Percentiles rank a stretch among this genome's conserved stretches.
Conservation (phyloP, 202 grass and related monocot genomes). For the Digitaria exilis region DNA sequence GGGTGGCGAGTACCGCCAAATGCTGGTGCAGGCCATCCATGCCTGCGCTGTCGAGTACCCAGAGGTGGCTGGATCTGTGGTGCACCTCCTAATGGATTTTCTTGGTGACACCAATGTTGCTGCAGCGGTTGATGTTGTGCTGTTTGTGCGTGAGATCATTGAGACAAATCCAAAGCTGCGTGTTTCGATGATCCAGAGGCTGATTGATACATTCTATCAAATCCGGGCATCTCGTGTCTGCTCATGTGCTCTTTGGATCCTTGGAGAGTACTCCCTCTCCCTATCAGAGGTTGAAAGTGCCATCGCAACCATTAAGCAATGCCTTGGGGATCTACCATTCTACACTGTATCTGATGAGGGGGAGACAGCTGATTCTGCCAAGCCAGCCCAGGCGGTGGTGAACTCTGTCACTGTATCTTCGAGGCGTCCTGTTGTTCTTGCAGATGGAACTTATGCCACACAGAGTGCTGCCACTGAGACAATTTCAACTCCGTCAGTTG, state of each 20-base stretch:
- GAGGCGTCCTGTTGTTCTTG: slow-evolving; percentile 70
- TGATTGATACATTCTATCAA: slow-evolving; percentile 90
- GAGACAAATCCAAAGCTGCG: slow-evolving; percentile 81
- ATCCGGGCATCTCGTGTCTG: slow-evolving; percentile 76
- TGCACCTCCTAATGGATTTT: slow-evolving; percentile 94
- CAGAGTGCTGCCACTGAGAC: slow-evolving; percentile 74
- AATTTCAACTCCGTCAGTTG: slow-evolving; percentile 53
- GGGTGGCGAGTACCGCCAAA: slow-evolving; percentile 84
- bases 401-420: slow-evolving; percentile 75
- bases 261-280: slow-evolving; percentile 88
- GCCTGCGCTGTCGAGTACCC: slow-evolving; percentile 84
- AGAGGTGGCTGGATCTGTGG: slow-evolving; percentile 87
- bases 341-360: slow-evolving; percentile 73
- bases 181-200: slow-evolving; percentile 84
- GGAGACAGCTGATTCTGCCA: slow-evolving; percentile 55
- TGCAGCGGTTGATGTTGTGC: slow-evolving; percentile 78
- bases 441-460: slow-evolving; percentile 82
- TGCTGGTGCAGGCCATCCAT: slow-evolving; percentile 89
- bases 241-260: slow-evolving; percentile 78
- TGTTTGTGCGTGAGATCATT: slow-evolving; percentile 90
- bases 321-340: slow-evolving; percentile 81
- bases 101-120: slow-evolving; percentile 86
- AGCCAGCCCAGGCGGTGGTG: slow-evolving; percentile 48
- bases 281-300: slow-evolving; percentile 75
- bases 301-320: slow-evolving; percentile 76